Percentiles rank a stretch among this genome's conserved stretches.
Conservation (phyloP, 306 rosid species). For the Arachis hypogaea region DNA sequence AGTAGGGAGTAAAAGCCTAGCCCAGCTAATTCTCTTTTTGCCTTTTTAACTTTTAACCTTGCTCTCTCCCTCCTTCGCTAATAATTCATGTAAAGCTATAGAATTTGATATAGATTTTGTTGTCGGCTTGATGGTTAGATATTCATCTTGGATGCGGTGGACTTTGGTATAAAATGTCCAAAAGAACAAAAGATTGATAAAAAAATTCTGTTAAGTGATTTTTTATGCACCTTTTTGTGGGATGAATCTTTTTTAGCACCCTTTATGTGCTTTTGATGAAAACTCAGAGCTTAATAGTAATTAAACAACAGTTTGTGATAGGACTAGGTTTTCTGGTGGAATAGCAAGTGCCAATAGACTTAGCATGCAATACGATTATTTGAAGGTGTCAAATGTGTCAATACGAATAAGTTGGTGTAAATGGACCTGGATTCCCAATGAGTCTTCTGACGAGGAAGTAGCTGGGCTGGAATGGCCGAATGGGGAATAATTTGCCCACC, state of each 20-base stretch:
- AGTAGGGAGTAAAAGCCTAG: slow-evolving; percentile 26
- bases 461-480: too few relatives aligned
- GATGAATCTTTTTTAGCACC: neutral
- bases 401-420: too few relatives aligned
- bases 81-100: slow-evolving; percentile 21
- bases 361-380: too few relatives aligned
- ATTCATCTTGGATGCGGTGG: neutral
- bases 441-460: too few relatives aligned
- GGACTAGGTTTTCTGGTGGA: neutral
- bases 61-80: neutral
- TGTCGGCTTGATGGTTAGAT: slow-evolving; percentile 11
- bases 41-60: slow-evolving; percentile 3
- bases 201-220: neutral
- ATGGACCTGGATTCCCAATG: too few relatives aligned
- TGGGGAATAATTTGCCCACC: too few relatives aligned
- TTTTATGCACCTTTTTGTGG: too few relatives aligned
- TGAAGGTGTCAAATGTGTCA: too few relatives aligned
- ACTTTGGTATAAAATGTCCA: neutral
- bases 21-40: slow-evolving; percentile 13
- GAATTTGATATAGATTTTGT: neutral
- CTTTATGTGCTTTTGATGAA: neutral
- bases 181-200: neutral
- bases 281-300: neutral
- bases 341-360: too few relatives aligned
- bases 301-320: neutral